These are phyloP conservation scores for Termitomyces sp. DNA, from an alignment of 768 basidiomycete genomes.

Conservation along the genomic window DNA sequence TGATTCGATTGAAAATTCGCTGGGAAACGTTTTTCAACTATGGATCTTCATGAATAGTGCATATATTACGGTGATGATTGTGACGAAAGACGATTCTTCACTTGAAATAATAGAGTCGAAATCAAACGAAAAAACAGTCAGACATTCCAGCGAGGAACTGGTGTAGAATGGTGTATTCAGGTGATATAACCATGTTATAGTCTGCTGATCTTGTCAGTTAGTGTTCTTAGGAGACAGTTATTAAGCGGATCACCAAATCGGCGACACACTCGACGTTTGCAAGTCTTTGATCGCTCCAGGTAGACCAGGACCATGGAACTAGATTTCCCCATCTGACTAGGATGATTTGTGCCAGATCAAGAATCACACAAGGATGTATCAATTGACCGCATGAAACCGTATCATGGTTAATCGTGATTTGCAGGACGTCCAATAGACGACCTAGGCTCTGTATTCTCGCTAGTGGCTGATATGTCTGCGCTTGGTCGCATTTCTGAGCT, in stretches of 20 bases:
- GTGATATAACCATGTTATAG: slow-evolving; percentile 48
- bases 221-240: neutral
- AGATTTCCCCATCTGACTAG: slow-evolving; percentile 55
- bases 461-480: slow-evolving; percentile 5
- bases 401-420: slow-evolving; percentile 9
- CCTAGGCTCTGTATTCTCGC: slow-evolving; percentile 45
- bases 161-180: slow-evolving; percentile 19
- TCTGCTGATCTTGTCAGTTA: slow-evolving; percentile 25
- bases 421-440: slow-evolving; percentile 39
- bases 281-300: slow-evolving; percentile 52
- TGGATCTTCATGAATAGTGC: neutral
- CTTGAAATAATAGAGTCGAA: neutral
- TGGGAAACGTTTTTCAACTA: slow-evolving; percentile 13
- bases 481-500: slow-evolving; percentile 3
- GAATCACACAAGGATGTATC: slow-evolving; percentile 14
- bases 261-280: slow-evolving; percentile 45
- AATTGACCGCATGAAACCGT: neutral
- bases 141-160: neutral
- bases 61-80: slow-evolving; percentile 9
- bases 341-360: slow-evolving; percentile 41
- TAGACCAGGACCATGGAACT: slow-evolving; percentile 60
- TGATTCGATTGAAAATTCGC: slow-evolving; percentile 18
- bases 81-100: neutral
- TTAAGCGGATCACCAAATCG: slow-evolving; percentile 34
- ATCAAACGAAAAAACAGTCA: neutral